Conservation (phyloP, 768 basidiomycete genomes). For the Phallus indusiatus region DNA sequence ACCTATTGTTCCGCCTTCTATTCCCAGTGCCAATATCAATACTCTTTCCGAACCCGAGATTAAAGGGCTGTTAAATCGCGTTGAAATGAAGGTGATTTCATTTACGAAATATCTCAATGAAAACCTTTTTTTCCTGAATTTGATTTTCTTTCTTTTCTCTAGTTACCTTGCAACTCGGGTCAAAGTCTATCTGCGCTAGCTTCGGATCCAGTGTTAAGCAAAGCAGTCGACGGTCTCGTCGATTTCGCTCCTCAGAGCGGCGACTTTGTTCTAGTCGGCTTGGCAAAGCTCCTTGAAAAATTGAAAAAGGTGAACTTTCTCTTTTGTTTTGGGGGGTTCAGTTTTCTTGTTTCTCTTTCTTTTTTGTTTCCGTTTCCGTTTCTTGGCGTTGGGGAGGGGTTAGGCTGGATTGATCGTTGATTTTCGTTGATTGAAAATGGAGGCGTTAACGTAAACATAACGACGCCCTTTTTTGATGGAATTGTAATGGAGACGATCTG, state of each 20-base stretch:
- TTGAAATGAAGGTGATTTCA: neutral
- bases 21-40: neutral
- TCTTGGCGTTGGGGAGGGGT: neutral
- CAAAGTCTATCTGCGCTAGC: neutral
- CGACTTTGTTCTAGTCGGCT: neutral
- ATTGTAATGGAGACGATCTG: too few species aligned
- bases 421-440: too few species aligned
- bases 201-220: neutral
- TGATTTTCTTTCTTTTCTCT: neutral
- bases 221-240: neutral
- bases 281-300: constrained; percentile 1
- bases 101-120: too few species aligned
- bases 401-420: too few species aligned
- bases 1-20: neutral
- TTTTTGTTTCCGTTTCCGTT: neutral
- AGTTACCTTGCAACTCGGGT: constrained; percentile 9
- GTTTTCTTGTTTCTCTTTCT: neutral
- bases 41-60: neutral
- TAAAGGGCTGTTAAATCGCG: neutral
- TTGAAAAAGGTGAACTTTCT: neutral
- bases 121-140: too few species aligned
- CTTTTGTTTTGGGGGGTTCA: neutral
- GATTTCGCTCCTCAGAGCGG: neutral
- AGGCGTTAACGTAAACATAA: too few species aligned
- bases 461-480: too few species aligned